Evolutionary conservation across 176 grass and related monocot species (phyloP).

Genomic region (Poa annua): DNA sequence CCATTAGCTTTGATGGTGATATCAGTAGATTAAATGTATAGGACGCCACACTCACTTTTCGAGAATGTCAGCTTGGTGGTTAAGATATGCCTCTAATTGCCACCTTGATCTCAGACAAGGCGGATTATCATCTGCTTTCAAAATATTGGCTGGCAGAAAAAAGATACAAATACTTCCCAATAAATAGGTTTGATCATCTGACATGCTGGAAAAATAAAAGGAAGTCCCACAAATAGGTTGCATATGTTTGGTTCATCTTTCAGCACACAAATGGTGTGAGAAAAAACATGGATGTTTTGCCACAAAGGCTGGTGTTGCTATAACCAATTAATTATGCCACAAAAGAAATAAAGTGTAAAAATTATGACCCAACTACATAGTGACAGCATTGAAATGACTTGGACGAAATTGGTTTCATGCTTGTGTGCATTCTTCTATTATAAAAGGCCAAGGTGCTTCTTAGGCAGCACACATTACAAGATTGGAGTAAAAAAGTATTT

Average conservation of each 20-base stretch:
- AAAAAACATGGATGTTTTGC: background rate
- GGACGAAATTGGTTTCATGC: background rate
- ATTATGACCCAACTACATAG: constrained; percentile 1
- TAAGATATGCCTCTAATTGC: constrained; percentile 96
- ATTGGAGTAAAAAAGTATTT: background rate
- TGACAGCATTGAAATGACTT: constrained; percentile 2
- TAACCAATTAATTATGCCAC: constrained; percentile 25
- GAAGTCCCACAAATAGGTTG: constrained; percentile 20
- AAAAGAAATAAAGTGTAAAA: background rate
- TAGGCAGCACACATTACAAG: background rate
- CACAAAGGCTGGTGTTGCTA: background rate
- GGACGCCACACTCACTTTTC: constrained; percentile 65
- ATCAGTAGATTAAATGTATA: constrained; percentile 39
- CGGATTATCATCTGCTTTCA: constrained; percentile 62
- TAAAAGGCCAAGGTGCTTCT: background rate
- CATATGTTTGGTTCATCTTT: constrained; percentile 6
- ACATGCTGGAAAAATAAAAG: background rate
- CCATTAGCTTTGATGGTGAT: constrained; percentile 16
- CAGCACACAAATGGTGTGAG: background rate
- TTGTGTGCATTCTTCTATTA: background rate
- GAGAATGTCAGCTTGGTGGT: constrained; percentile 87
- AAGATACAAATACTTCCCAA: constrained; percentile 21
- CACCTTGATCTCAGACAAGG: constrained; percentile 82
- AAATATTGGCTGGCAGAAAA: constrained; percentile 62
- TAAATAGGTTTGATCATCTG: background rate